Evolutionary conservation across 1,284 basidiomycete genomes (phyloP), one percentile per base, ranked within the genome.

Genomic region (Filobasidium uniguttulatum): DNA sequence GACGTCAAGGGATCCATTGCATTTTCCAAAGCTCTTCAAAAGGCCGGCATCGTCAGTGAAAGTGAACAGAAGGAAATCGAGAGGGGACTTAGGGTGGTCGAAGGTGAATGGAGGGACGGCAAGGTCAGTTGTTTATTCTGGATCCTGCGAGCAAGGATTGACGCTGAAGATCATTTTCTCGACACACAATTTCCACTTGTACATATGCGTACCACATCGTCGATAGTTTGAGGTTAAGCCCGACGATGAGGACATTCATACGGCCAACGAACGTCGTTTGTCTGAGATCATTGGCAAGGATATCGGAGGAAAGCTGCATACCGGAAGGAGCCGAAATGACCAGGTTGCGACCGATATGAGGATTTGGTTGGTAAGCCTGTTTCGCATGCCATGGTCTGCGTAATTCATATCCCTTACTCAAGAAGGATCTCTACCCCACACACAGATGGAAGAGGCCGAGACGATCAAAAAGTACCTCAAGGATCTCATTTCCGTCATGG

Each of bases 331-430:
- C 53, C 78, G 93, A 49, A 98, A 98, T 68, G 93, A 98, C 67
- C 93, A 98, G 69, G 91, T 96, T 54, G 90, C 90, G 5, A 98
- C 93, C 3, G 93, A 98, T 66, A 86, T 97, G 84, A 82, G 93
- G 17, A 71, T 98, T 17, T 98, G 93, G 93, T 75, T 98, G 29
- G 62, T 64, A 34, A 59, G 62, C 58, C 23, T 5, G 19, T 36
- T 19, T 26, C 25, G 10, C 12, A 8, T 22, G 45, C 22, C 8
- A 14, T 8, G 8, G 28, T 31, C 5, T 43, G 17, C 25, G 6
- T 3, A 23, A 15, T 37, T 14, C 26, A 9, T 47, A n/a, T n/a
- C 8, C 23, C 10, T 22, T 3, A 2, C 14, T 12, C 5, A 36
- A 30, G 19, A 5, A n/a, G 19, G 30, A 34, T n/a, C 49, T 7